Conservation (phyloP, 805 yeast species). For the Myxozyma neglecta region DNA sequence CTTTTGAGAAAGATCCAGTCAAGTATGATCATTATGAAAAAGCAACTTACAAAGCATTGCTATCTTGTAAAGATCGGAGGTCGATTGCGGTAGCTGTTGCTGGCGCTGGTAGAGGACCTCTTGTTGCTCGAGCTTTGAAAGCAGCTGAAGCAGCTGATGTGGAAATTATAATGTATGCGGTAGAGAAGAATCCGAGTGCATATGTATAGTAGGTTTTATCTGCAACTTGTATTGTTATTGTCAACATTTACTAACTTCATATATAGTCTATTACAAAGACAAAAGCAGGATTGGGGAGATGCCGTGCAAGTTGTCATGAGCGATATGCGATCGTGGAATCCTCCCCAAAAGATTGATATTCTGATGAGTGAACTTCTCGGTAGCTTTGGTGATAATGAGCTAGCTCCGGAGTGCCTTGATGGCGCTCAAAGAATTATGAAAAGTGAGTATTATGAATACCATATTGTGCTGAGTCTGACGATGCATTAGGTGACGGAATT, state of each 20-base stretch:
- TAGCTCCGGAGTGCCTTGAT: conserved; percentile 76
- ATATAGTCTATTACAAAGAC: conserved; percentile 48
- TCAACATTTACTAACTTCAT: background rate
- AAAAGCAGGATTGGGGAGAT: conserved; percentile 54
- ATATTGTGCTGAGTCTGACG: conserved; percentile 44
- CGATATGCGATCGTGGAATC: conserved; percentile 61
- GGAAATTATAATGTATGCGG: conserved; percentile 49
- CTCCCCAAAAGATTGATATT: conserved; percentile 49
- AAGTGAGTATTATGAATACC: conserved; percentile 44
- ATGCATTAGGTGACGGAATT: conserved; percentile 43
- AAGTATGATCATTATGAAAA: conserved; percentile 69
- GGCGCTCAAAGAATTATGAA: conserved; percentile 47
- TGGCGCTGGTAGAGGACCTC: conserved; percentile 89
- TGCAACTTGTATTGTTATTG: background rate
- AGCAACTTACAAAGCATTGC: conserved; percentile 61
- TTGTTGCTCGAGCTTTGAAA: conserved; percentile 56
- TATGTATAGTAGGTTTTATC: conserved; percentile 34
- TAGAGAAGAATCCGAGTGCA: conserved; percentile 74
- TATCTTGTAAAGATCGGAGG: conserved; percentile 4
- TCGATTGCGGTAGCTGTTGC: conserved; percentile 49
- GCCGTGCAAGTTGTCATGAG: conserved; percentile 52
- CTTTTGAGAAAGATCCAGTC: conserved; percentile 66
- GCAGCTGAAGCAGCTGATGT: conserved; percentile 42
- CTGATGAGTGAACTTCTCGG: conserved; percentile 83
- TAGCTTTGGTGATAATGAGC: conserved; percentile 89